Evolutionary conservation across 2,329 filamentous ascomycete species (phyloP).

Genomic region (Eurotiales sp.): DNA sequence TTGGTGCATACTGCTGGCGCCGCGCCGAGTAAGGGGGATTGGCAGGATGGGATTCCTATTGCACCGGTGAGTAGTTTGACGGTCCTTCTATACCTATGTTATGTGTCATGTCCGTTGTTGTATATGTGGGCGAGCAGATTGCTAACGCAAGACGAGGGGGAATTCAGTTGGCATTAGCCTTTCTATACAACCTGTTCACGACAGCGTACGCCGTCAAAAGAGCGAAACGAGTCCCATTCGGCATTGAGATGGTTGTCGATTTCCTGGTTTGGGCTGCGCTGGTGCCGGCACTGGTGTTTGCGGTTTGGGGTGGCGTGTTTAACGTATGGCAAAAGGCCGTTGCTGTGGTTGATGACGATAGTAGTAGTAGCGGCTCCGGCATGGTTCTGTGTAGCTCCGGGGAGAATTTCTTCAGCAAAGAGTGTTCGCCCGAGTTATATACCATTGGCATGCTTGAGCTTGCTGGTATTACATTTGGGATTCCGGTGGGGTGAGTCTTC

Average conservation of each 20-base stretch:
- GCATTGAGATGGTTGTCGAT: constrained; percentile 15
- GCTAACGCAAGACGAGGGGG: background rate
- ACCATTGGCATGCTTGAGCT: constrained; percentile 27
- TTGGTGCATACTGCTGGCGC: constrained; percentile 25
- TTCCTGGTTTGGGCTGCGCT: constrained; percentile 19
- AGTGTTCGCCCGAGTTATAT: constrained; percentile 29
- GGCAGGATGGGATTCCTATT: constrained; percentile 30
- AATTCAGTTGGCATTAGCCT: constrained; percentile 18
- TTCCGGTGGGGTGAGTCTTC: constrained; percentile 24
- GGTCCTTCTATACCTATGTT: background rate
- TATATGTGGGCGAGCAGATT: no score
- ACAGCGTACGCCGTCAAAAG: constrained; percentile 16
- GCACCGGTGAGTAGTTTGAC: constrained; percentile 22
- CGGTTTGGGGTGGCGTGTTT: constrained; percentile 27
- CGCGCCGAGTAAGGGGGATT: constrained; percentile 24
- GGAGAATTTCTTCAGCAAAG: constrained; percentile 23
- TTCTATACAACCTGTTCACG: constrained; percentile 21
- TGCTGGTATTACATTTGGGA: constrained; percentile 24
- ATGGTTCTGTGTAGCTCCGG: constrained; percentile 21
- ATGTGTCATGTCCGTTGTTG: no score
- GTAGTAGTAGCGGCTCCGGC: background rate
- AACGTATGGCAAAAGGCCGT: constrained; percentile 24
- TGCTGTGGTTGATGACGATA: no score
- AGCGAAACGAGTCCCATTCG: constrained; percentile 4
- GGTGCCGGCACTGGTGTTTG: constrained; percentile 23